These are phyloP conservation scores for Fusarium burgessii DNA, from an alignment of 2,329 filamentous ascomycete genomes.

Conservation along the genomic window DNA sequence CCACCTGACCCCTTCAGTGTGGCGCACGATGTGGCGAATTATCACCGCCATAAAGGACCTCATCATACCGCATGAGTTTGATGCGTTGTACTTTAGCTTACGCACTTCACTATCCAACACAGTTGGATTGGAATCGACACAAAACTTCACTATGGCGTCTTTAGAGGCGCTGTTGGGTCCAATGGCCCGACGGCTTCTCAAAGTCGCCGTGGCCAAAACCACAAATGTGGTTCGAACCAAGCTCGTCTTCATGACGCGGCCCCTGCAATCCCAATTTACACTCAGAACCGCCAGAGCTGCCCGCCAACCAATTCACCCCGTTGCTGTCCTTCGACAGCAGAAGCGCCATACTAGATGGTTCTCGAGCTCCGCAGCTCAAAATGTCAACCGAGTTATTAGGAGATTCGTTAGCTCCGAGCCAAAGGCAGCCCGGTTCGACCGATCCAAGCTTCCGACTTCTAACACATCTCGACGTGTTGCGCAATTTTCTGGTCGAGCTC, in stretches of 20 bases:
- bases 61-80: conserved; percentile 24
- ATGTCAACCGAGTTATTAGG: conserved; percentile 60
- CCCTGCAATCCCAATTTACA: conserved; percentile 59
- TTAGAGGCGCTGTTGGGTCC: conserved; percentile 69
- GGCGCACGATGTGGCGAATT: conserved; percentile 52
- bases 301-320: conserved; percentile 66
- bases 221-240: conserved; percentile 65
- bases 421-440: conserved; percentile 56
- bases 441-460: conserved; percentile 62
- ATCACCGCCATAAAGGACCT: conserved; percentile 43
- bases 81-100: conserved; percentile 28
- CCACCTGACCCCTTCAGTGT: conserved; percentile 43
- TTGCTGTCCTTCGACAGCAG: conserved; percentile 64
- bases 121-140: conserved; percentile 37
- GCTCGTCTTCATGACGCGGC: conserved; percentile 58
- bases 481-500: conserved; percentile 78
- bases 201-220: conserved; percentile 64
- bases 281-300: conserved; percentile 55
- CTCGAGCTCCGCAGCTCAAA: conserved; percentile 58
- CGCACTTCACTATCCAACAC: conserved; percentile 39
- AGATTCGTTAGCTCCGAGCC: conserved; percentile 63
- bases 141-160: conserved; percentile 63
- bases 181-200: conserved; percentile 66
- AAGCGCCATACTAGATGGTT: conserved; percentile 60
- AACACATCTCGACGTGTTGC: conserved; percentile 64